Conservation (phyloP, 148 eudicot species). For the Rhododendron kiyosumense region DNA sequence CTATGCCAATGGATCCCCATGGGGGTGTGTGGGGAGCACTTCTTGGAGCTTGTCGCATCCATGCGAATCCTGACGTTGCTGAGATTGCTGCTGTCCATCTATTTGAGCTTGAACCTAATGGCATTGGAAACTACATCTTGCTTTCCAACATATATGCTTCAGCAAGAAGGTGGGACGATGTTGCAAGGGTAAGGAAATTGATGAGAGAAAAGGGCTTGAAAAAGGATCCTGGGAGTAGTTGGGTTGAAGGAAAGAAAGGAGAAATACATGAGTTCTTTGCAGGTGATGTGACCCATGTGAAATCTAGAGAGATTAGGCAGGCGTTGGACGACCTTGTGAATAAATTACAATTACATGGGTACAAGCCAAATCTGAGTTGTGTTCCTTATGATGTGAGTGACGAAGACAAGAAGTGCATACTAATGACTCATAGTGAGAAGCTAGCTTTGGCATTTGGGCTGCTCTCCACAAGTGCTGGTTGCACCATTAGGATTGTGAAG, state of each 20-base stretch:
- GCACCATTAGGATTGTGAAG: slow-evolving; percentile 52
- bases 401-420: slow-evolving; percentile 42
- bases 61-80: slow-evolving; percentile 59
- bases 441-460: slow-evolving; percentile 48
- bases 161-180: slow-evolving; percentile 51
- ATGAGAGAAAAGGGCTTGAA: slow-evolving; percentile 42
- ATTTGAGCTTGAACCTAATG: slow-evolving; percentile 48
- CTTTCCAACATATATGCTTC: slow-evolving; percentile 49
- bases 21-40: slow-evolving; percentile 65
- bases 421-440: slow-evolving; percentile 59
- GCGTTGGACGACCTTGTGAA: slow-evolving; percentile 30
- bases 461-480: slow-evolving; percentile 28
- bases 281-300: slow-evolving; percentile 46
- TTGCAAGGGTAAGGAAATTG: slow-evolving; percentile 29
- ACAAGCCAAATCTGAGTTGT: slow-evolving; percentile 31
- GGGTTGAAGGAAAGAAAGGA: slow-evolving; percentile 57
- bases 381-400: slow-evolving; percentile 50
- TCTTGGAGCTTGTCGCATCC: slow-evolving; percentile 62
- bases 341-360: slow-evolving; percentile 31
- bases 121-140: slow-evolving; percentile 47
- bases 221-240: slow-evolving; percentile 50
- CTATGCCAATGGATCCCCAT: slow-evolving; percentile 46
- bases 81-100: slow-evolving; percentile 52
- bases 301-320: slow-evolving; percentile 28
- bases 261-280: slow-evolving; percentile 49